Evolutionary conservation across 306 rosid genomes (phyloP), one percentile per base, ranked within the genome.

Genomic region (Dryas octopetala): DNA sequence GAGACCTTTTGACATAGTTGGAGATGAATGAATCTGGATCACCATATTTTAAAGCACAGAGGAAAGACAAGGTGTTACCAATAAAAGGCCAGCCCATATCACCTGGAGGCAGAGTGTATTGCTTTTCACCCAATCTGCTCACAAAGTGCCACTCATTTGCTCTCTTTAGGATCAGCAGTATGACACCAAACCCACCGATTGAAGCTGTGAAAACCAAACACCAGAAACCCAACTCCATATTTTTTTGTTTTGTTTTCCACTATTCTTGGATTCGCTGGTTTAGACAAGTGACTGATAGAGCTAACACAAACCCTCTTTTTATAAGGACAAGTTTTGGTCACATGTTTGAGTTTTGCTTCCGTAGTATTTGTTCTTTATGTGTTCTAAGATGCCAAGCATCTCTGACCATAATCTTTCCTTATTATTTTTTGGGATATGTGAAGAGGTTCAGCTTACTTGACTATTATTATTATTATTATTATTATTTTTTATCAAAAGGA

Each of bases 91-190:
- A 85, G 0, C 89, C 89, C 86, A 82, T 51, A 32, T 85, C 86
- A 19, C 89, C 89, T 1, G 89, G 89, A 55, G 89, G 89, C 10
- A 85, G 76, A 71, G 82, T 48, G 26, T 9, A 1, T 72, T 66
- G 75, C 47, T 60, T 75, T 8, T 60, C 45, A 4, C 82, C 74
- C 14, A 71, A 14, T 10, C 76, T 73, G 0, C 81, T 62, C 47
- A 76, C 85, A 58, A 88, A 75, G 66, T 80, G 74, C 93, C 93
- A 88, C 50, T 80, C 86, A 46, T 88, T 88, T 47, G 83, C 49
- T 55, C 79, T 88, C 82, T 79, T 80, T 16, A 84, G 19, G 28
- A 88, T 14, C n/a, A 82, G 78, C 68, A 77, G 74, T 38, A 88
- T 76, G 60, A 80, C 75, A 71, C 73, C 81, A 83, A 85, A 78